Evolutionary conservation across 2,329 filamentous ascomycete genomes (phyloP).

Genomic region (Aspergillus sojae): DNA sequence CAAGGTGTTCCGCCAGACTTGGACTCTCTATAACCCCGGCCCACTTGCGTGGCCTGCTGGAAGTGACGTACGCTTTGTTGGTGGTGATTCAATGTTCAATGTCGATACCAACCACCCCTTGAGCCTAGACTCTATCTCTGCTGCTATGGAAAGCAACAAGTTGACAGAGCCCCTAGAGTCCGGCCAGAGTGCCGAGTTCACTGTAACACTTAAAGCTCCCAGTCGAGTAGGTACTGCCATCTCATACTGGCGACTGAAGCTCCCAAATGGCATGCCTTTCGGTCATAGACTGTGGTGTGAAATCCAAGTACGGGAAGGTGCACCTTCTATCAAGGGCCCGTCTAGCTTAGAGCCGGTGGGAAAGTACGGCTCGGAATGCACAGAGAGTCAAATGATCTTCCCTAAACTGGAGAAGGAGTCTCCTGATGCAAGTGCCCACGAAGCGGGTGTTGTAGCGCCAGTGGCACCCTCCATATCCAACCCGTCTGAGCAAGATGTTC

Average conservation of each 20-base stretch:
- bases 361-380: slow-evolving; percentile 41
- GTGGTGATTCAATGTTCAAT: slow-evolving; percentile 95
- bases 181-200: slow-evolving; percentile 78
- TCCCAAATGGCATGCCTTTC: slow-evolving; percentile 77
- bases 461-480: slow-evolving; percentile 42
- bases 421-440: slow-evolving; percentile 75
- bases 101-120: slow-evolving; percentile 78
- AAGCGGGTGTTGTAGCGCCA: slow-evolving; percentile 44
- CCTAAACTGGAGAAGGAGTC: slow-evolving; percentile 95
- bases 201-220: slow-evolving; percentile 81
- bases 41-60: slow-evolving; percentile 80
- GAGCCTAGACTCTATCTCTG: slow-evolving; percentile 74
- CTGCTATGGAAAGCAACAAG: slow-evolving; percentile 80
- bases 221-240: slow-evolving; percentile 75
- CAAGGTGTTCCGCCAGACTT: slow-evolving; percentile 82
- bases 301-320: slow-evolving; percentile 62
- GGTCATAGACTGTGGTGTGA: slow-evolving; percentile 97
- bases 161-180: slow-evolving; percentile 69
- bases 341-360: slow-evolving; percentile 25
- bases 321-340: slow-evolving; percentile 15
- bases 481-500: slow-evolving; percentile 52
- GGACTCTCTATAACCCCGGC: slow-evolving; percentile 87
- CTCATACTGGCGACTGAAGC: slow-evolving; percentile 95
- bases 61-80: slow-evolving; percentile 86
- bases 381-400: slow-evolving; percentile 84